A percentile compares a stretch with the other conserved stretches of the same genome.
These are phyloP conservation scores for Rhizophora apiculata DNA, from an alignment of 345 rosid species.

Conservation along the genomic window DNA sequence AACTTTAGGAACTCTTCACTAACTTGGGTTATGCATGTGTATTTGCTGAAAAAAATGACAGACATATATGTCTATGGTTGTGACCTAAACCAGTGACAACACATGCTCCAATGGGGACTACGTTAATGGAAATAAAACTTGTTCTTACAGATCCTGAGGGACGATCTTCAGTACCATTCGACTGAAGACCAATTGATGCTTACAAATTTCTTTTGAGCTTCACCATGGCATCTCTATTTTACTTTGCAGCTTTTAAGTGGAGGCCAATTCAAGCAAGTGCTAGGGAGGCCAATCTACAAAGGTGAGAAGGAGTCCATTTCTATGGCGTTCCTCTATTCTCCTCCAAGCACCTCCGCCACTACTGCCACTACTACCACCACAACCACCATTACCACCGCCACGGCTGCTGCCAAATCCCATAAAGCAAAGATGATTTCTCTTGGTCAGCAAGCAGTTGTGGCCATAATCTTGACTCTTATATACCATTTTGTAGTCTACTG, in stretches of 20 bases:
- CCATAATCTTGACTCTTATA: constrained; percentile 47
- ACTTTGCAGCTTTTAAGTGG: constrained; percentile 39
- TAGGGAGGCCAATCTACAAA: constrained; percentile 54
- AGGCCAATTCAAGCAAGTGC: constrained; percentile 57
- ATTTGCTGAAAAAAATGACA: too few species aligned
- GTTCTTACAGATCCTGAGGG: too few species aligned
- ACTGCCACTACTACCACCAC: background rate
- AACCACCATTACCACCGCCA: background rate
- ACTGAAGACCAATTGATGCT: background rate
- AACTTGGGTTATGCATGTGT: background rate
- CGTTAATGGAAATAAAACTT: too few species aligned
- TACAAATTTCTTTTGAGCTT: background rate
- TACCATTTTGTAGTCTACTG: constrained; percentile 39
- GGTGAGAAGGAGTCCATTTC: constrained; percentile 42
- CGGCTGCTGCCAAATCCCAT: background rate
- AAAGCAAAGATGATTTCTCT: constrained; percentile 49
- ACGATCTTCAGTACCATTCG: too few species aligned
- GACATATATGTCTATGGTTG: too few species aligned
- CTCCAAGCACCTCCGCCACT: constrained; percentile 18
- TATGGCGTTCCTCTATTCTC: constrained; percentile 50
- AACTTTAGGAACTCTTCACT: background rate
- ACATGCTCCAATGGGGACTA: too few species aligned
- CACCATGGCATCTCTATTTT: too few species aligned
- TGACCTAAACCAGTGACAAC: too few species aligned
- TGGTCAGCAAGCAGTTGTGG: constrained; percentile 51